A percentile compares a stretch with the other conserved stretches of the same genome.
These are phyloP conservation scores for Pythium pyrilobum DNA, from an alignment of 352 stramenopile species.

Conservation along the genomic window DNA sequence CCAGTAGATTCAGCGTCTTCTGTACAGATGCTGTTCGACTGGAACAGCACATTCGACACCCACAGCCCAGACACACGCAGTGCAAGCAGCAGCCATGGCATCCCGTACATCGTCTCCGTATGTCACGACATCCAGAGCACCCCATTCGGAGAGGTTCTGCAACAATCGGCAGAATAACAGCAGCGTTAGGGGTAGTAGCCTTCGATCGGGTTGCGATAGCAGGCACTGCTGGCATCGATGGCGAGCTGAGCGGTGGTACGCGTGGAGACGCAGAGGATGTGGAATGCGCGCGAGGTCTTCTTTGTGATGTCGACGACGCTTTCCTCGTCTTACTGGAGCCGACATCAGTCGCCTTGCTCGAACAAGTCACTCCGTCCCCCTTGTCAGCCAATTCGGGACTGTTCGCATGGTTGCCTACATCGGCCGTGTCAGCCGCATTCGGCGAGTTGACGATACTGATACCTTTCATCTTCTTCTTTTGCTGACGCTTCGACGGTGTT, in stretches of 20 bases:
- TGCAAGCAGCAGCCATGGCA: constrained; percentile 65
- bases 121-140: constrained; percentile 57
- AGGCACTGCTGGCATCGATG: background rate
- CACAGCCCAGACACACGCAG: constrained; percentile 63
- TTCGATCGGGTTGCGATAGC: background rate
- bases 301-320: background rate
- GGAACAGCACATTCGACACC: constrained; percentile 71
- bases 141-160: constrained; percentile 47
- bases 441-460: too few species aligned
- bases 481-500: background rate
- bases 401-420: too few species aligned
- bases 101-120: constrained; percentile 50
- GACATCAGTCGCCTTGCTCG: background rate
- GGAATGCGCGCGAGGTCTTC: constrained; percentile 10
- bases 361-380: too few species aligned
- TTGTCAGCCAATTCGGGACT: too few species aligned
- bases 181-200: background rate
- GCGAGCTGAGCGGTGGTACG: background rate
- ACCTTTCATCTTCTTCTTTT: constrained; percentile 4
- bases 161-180: background rate
- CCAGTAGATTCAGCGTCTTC: constrained; percentile 49
- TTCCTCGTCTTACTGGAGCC: constrained; percentile 6
- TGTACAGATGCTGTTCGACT: constrained; percentile 47
- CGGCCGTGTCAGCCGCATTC: background rate
- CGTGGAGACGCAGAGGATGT: constrained; percentile 16